phyloP scores from a whole-genome alignment of 164 flowering plant genomes.

The Kalanchoe fedtschenkoi region DNA sequence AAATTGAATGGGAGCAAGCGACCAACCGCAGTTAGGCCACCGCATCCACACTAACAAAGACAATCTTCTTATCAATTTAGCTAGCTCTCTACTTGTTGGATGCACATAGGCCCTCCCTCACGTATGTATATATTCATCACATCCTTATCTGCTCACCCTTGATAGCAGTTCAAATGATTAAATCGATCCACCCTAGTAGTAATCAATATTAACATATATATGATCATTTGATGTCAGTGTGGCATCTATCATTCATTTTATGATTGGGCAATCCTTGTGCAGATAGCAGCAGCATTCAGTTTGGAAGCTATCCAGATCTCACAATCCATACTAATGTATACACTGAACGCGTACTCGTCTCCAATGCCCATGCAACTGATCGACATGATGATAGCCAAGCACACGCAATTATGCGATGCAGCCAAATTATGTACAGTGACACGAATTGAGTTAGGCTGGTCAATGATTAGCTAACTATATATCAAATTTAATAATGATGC shows the following conservation, averaged over 20 bases:
- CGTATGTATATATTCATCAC: not conserved
- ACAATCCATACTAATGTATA: not conserved
- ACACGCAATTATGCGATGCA: not conserved
- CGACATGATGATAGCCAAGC: not conserved
- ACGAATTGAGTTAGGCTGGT: not conserved
- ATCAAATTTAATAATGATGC: not conserved
- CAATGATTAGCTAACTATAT: not conserved
- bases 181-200: no score
- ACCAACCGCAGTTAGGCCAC: not conserved
- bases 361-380: not conserved
- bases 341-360: not conserved
- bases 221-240: not conserved
- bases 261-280: no score
- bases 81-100: not conserved
- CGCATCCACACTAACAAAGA: not conserved
- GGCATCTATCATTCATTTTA: not conserved
- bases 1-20: not conserved
- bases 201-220: no score
- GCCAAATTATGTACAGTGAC: no score
- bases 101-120: not conserved
- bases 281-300: no score
- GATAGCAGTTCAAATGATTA: not conserved
- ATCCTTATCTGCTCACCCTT: not conserved
- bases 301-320: not conserved
- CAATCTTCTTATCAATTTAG: slow-evolving; percentile 1